Evolutionary conservation across 1,284 basidiomycete species (phyloP), one percentile per base, ranked within the genome.

Genomic region (Inonotus obliquus): DNA sequence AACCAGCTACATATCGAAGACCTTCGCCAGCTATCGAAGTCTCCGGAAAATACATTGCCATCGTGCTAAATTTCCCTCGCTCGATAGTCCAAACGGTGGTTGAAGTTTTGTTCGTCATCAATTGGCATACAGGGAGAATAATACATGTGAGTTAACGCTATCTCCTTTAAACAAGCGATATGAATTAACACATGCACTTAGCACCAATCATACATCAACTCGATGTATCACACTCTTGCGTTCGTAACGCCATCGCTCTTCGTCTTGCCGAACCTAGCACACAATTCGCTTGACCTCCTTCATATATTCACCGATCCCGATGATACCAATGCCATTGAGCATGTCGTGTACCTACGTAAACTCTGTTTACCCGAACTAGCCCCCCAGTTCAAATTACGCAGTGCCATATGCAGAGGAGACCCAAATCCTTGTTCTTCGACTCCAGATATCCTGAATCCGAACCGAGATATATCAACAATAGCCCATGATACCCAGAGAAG

Each of bases 191-290:
- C 13, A 49, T 32, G 13, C 51, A 52, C n/a, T 25, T 25, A 58
- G 52, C 52, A 55, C 47, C 44, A 48, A 23, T 17, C 48, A 6
- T 54, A 41, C 23, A n/a, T 11, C 14, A 21, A 45, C 2, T 11
- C 41, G 6, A 52, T 19, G 17, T 62, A 51, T 52, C 14, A 10
- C 9, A 23, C 19, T 21, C 2, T 62, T 3, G 47, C 57, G 14
- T 62, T 62, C 29, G 39, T 62, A n/a, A 62, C 61, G 4, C 61
- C 48, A 5, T 53, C 61, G 14, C 41, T 62, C 21, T 59, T 62
- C 23, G 44, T 62, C 25, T 14, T 62, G 27, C 60, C 56, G 27
- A 61, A 61, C 21, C 11, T 41, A 11, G 11, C 4, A 11, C 14
- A 54, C 4, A 58, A 59, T 41, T 29, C 56, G 13, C 44, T 62